Evolutionary conservation across 2,329 filamentous ascomycete species (phyloP), one percentile per base, ranked within the genome.

Genomic region (Aspergillus niger): DNA sequence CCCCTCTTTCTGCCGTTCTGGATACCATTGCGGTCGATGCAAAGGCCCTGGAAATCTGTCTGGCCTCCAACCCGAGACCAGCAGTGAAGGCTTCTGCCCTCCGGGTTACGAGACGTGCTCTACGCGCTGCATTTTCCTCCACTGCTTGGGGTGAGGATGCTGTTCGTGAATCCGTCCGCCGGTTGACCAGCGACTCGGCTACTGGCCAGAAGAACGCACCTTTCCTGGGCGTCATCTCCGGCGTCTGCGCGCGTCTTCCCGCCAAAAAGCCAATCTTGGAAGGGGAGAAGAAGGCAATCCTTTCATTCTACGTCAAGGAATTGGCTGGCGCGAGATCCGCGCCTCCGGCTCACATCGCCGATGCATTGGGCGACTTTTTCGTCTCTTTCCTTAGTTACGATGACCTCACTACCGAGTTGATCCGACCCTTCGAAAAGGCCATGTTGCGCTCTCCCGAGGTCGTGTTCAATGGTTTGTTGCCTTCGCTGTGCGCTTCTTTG

Each of bases 381-480:
- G 76, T 80, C 15, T 84, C 83, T 32, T 98, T 94, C 72, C 82
- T 90, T 39, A 89, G 86, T 0, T 73, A 85, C 15, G 88, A 92
- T 24, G 92, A 97, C 65, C 74, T 98, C 30, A 85, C 86, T 56
- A 89, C 86, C 64, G 86, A 94, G 47, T 72, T 98, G 32, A 82
- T 96, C 24, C 91, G 93, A 8, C 82, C 92, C 0, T 80, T 98
- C 13, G 95, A 99, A 72, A 97, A 97, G 78, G 89, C 91, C 5
- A 83, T 99, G 58, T 79, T 99, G 49, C 86, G 96, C 72, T 89
- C 94, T 7, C 96, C 95, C 1, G 95, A 99, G 77, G 89, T 97
- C 47, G 87, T 97, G 13, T 81, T 98, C 28, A 88, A 89, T 67
- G 90, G 92, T 64, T 82, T 97, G 24, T 79, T 98, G 53, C 85